phyloP scores from a whole-genome alignment of 257 asterid genomes.

The Phtheirospermum japonicum region DNA sequence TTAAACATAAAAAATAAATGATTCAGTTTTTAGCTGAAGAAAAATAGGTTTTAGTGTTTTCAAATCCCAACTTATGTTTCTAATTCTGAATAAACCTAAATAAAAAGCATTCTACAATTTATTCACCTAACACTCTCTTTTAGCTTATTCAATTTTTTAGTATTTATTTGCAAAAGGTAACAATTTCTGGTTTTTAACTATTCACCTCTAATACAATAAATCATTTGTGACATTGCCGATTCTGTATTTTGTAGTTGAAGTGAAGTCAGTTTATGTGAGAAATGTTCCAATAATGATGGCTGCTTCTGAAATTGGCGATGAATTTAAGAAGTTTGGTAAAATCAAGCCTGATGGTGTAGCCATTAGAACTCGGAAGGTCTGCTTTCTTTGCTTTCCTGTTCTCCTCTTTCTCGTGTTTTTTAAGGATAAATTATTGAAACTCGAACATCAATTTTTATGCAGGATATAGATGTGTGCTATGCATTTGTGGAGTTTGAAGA shows the following conservation, averaged over 20 bases:
- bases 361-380: slow-evolving; percentile 82
- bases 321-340: slow-evolving; percentile 72
- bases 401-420: not conserved
- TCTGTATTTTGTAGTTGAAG: slow-evolving; percentile 45
- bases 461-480: slow-evolving; percentile 80
- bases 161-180: not conserved
- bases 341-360: slow-evolving; percentile 76
- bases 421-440: slow-evolving; percentile 7
- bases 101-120: not conserved
- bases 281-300: slow-evolving; percentile 72
- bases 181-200: not conserved
- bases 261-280: slow-evolving; percentile 82
- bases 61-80: not conserved
- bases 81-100: not conserved
- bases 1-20: too few relatives aligned
- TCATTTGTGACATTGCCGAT: not conserved
- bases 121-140: not conserved
- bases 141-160: not conserved
- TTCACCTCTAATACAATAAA: not conserved
- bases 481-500: slow-evolving; percentile 87
- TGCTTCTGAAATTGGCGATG: slow-evolving; percentile 74
- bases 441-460: slow-evolving; percentile 23
- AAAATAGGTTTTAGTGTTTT: not conserved
- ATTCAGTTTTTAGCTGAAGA: not conserved
- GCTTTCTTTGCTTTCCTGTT: slow-evolving; percentile 23